Conservation (phyloP, 1,139 yeast species). For the Candida smagusa region DNA sequence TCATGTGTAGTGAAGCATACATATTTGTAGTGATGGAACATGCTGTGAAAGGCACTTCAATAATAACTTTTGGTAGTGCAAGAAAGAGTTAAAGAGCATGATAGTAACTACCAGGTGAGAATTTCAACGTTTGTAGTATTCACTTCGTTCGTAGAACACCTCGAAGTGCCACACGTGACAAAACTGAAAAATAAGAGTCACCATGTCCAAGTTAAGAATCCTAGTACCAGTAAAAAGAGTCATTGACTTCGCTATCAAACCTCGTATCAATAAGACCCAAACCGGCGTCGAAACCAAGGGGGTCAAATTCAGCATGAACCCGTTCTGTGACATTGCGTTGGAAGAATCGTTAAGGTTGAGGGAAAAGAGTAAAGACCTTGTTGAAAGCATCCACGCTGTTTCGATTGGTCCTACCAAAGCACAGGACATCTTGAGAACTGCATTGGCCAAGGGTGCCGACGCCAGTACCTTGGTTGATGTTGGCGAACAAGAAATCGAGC, state of each 20-base stretch:
- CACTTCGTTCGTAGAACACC: too few relatives aligned
- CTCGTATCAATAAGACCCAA: constrained; percentile 83
- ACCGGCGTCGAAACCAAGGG: constrained; percentile 90
- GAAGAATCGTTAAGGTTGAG: constrained; percentile 87
- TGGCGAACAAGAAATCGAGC: constrained; percentile 74
- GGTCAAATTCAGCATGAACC: constrained; percentile 89
- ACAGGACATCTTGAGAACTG: constrained; percentile 83
- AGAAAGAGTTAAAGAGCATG: too few relatives aligned
- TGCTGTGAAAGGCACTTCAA: too few relatives aligned
- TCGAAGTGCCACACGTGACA: constrained; percentile 2
- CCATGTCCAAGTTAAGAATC: constrained; percentile 61
- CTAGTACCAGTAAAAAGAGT: constrained; percentile 94
- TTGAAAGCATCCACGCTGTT: constrained; percentile 85
- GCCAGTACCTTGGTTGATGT: constrained; percentile 78
- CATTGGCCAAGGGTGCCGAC: constrained; percentile 94
- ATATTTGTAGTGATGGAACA: too few relatives aligned
- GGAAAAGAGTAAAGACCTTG: constrained; percentile 66
- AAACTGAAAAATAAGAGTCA: constrained; percentile 6
- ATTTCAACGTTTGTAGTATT: too few relatives aligned
- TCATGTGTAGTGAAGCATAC: too few relatives aligned
- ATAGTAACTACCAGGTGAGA: too few relatives aligned
- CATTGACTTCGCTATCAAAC: constrained; percentile 89
- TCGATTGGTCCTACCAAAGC: constrained; percentile 87
- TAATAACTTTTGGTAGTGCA: too few relatives aligned
- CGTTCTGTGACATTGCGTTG: constrained; percentile 93